These are phyloP conservation scores for Camellia granthamiana DNA, from an alignment of 148 eudicot genomes.

Conservation along the genomic window DNA sequence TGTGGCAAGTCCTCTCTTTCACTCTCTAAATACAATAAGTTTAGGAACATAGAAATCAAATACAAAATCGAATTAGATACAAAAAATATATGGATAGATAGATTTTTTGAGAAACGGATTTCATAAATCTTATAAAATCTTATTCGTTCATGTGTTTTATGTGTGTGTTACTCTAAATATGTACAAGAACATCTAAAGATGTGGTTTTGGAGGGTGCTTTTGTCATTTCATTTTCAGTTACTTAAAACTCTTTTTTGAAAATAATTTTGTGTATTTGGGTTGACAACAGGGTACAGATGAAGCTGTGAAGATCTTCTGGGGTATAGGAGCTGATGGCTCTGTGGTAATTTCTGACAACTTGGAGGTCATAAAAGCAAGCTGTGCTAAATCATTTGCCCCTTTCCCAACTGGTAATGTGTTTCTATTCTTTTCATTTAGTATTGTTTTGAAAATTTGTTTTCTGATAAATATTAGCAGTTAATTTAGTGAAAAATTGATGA, in stretches of 20 bases:
- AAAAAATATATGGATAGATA: no score
- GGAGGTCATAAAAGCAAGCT: constrained; percentile 63
- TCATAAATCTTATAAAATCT: no score
- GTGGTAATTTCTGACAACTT: constrained; percentile 66
- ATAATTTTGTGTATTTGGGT: neutral
- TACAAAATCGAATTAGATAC: no score
- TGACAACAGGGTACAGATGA: constrained; percentile 57
- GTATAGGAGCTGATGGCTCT: constrained; percentile 79
- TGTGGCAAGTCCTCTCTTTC: constrained; percentile 39
- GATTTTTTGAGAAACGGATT: no score
- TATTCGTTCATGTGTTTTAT: neutral
- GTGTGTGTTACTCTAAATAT: neutral
- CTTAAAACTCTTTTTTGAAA: neutral
- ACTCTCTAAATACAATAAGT: neutral
- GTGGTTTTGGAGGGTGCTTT: neutral
- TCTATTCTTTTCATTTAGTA: neutral
- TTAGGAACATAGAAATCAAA: no score
- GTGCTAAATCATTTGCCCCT: constrained; percentile 89
- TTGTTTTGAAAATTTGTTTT: neutral
- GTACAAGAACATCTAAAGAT: neutral
- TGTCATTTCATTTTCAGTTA: neutral
- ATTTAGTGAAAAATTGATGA: no score
- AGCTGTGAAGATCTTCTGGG: constrained; percentile 70
- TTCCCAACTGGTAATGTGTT: constrained; percentile 64
- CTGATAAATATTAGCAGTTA: neutral